Evolutionary conservation across 2,329 filamentous ascomycete genomes (phyloP).

Genomic region (Orbilia ellipsospora): DNA sequence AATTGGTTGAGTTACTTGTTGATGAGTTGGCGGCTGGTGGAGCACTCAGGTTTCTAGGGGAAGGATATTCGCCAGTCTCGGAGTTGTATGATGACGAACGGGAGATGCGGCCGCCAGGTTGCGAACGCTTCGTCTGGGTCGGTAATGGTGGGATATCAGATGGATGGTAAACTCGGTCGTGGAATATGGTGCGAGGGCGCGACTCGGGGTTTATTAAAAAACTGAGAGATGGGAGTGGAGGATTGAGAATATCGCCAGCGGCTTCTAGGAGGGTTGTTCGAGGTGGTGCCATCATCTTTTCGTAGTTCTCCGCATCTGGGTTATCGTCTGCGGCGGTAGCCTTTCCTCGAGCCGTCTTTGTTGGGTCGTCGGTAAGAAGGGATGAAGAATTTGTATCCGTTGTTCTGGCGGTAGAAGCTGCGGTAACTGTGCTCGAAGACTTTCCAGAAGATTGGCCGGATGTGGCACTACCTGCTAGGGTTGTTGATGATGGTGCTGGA

Average conservation of each 20-base stretch:
- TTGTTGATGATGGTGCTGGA: slow-evolving; percentile 33
- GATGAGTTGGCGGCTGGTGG: slow-evolving; percentile 18
- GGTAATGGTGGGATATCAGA: slow-evolving; percentile 89
- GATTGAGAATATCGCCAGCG: slow-evolving; percentile 89
- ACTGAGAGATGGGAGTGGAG: slow-evolving; percentile 81
- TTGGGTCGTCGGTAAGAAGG: slow-evolving; percentile 35
- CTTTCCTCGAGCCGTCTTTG: slow-evolving; percentile 24
- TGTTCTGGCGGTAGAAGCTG: slow-evolving; percentile 13
- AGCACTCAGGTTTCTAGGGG: slow-evolving; percentile 6
- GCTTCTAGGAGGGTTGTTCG: slow-evolving; percentile 95
- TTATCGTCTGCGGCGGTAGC: slow-evolving; percentile 43
- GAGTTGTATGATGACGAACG: slow-evolving; percentile 38
- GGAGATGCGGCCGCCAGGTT: slow-evolving; percentile 27
- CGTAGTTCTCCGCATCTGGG: slow-evolving; percentile 44
- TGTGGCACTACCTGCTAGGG: slow-evolving; percentile 9
- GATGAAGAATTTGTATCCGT: slow-evolving; percentile 22
- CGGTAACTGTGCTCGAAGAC: slow-evolving; percentile 27
- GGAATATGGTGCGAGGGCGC: slow-evolving; percentile 90
- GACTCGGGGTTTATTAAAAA: slow-evolving; percentile 86
- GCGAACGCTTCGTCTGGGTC: slow-evolving; percentile 13
- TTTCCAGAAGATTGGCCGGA: slow-evolving; percentile 14
- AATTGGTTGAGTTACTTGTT: not conserved
- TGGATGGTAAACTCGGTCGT: slow-evolving; percentile 94
- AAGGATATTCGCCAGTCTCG: slow-evolving; percentile 37
- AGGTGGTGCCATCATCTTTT: slow-evolving; percentile 74